phyloP scores from a whole-genome alignment of 495 filamentous ascomycete genomes.

The Penicillium cosmopolitanum region DNA sequence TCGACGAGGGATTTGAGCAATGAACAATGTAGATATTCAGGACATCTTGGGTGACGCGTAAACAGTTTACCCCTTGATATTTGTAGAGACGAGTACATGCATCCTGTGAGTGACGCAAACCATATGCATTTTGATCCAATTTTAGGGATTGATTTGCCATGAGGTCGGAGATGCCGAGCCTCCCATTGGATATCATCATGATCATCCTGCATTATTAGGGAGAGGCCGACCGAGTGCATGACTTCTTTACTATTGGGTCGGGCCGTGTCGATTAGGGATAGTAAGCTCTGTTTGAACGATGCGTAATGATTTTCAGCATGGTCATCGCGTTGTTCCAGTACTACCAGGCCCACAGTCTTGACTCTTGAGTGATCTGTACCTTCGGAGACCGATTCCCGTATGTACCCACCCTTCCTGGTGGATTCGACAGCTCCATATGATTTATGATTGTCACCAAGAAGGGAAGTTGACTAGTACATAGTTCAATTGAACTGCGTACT shows the following conservation, averaged over 20 bases:
- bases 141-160: slow-evolving; percentile 3
- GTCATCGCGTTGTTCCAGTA: not conserved
- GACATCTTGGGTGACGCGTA: slow-evolving; percentile 11
- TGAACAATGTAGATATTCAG: not conserved
- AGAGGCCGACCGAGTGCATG: not conserved
- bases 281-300: not conserved
- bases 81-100: not conserved
- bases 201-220: not conserved
- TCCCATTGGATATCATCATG: not conserved
- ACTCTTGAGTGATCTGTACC: not conserved
- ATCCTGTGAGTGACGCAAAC: not conserved
- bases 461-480: not conserved
- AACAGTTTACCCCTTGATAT: slow-evolving; percentile 9
- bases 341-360: not conserved
- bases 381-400: not conserved
- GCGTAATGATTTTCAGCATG: not conserved
- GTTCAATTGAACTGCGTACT: not conserved
- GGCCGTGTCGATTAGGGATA: slow-evolving; percentile 16
- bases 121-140: not conserved
- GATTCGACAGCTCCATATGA: not conserved
- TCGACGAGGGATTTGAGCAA: no score
- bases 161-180: slow-evolving; percentile 2
- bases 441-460: not conserved
- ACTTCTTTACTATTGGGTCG: slow-evolving; percentile 7
- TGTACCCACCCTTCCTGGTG: not conserved